These are phyloP conservation scores for Acanthamoeba sp. DNA, from an alignment of 208 protist genomes.

Conservation along the genomic window DNA sequence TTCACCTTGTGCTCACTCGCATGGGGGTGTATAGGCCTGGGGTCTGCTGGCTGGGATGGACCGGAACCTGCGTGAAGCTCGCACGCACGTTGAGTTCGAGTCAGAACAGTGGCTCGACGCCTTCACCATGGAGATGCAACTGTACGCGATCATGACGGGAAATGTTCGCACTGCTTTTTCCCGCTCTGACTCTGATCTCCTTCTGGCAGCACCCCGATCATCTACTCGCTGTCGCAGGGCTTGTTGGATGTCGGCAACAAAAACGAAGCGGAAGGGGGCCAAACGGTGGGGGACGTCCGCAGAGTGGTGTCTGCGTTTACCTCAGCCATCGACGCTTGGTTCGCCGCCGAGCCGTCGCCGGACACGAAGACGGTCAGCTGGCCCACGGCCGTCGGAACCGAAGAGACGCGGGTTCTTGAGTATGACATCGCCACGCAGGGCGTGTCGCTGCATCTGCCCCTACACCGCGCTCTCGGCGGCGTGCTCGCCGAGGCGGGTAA, in stretches of 20 bases:
- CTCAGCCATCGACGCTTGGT: constrained; percentile 3
- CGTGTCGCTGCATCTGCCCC: constrained; percentile 13
- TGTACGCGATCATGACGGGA: background rate
- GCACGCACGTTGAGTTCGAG: constrained; percentile 42
- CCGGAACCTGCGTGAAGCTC: constrained; percentile 8
- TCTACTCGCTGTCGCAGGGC: constrained; percentile 24
- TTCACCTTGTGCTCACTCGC: background rate
- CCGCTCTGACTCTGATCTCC: too few species aligned
- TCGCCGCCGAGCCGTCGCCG: constrained; percentile 1
- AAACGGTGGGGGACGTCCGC: background rate
- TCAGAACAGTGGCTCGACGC: constrained; percentile 48
- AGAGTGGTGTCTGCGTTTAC: background rate
- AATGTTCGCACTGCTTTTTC: too few species aligned
- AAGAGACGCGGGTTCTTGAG: background rate
- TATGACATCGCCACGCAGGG: constrained; percentile 50
- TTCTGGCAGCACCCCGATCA: background rate
- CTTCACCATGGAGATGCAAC: constrained; percentile 60
- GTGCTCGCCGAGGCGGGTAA: background rate
- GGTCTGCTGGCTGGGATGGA: constrained; percentile 14
- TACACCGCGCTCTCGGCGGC: constrained; percentile 27
- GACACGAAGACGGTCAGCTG: background rate
- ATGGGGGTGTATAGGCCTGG: background rate
- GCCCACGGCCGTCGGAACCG: background rate
- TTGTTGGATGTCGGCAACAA: background rate
- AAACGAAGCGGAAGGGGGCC: background rate